phyloP scores from a whole-genome alignment of 164 flowering plant genomes.

The Saururus chinensis region DNA sequence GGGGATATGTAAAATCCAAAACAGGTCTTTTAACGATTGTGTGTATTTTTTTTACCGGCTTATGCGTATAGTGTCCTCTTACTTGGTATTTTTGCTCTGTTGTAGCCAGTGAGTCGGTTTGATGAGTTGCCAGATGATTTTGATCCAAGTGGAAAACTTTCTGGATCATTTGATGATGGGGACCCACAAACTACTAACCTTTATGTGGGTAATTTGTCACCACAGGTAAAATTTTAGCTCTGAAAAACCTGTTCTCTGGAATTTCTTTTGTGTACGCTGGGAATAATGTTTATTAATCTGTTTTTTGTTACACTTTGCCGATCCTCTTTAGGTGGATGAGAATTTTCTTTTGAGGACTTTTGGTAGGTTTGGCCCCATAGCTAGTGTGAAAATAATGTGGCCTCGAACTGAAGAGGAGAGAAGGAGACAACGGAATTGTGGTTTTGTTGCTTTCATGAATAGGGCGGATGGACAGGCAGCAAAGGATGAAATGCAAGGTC shows the following conservation, averaged over 20 bases:
- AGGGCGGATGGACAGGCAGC: slow-evolving; percentile 99
- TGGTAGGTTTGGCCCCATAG: slow-evolving; percentile 99
- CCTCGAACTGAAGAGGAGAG: slow-evolving; percentile 97
- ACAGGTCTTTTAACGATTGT: background rate
- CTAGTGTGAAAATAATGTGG: slow-evolving; percentile 99
- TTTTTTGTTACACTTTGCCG: background rate
- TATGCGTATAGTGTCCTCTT: background rate
- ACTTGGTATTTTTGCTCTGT: background rate
- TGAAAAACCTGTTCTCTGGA: background rate
- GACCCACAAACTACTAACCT: slow-evolving; percentile 99
- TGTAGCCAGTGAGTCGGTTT: slow-evolving; percentile 69
- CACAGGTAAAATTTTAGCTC: slow-evolving; percentile 42
- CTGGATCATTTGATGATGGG: slow-evolving; percentile 98
- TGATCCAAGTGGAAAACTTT: slow-evolving; percentile 87
- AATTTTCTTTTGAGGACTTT: slow-evolving; percentile 94
- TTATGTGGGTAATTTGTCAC: slow-evolving; percentile 97
- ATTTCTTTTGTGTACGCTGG: background rate
- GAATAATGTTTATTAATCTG: background rate
- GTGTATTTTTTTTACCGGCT: background rate
- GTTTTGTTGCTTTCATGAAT: slow-evolving; percentile 99
- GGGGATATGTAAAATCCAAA: background rate
- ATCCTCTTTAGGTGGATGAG: slow-evolving; percentile 71
- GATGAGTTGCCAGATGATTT: slow-evolving; percentile 96
- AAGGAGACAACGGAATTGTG: slow-evolving; percentile 94
- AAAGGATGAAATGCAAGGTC: slow-evolving; percentile 99